These are phyloP conservation scores for Zasmidium citrigriseum DNA, from an alignment of 2,329 filamentous ascomycete genomes.

Conservation along the genomic window DNA sequence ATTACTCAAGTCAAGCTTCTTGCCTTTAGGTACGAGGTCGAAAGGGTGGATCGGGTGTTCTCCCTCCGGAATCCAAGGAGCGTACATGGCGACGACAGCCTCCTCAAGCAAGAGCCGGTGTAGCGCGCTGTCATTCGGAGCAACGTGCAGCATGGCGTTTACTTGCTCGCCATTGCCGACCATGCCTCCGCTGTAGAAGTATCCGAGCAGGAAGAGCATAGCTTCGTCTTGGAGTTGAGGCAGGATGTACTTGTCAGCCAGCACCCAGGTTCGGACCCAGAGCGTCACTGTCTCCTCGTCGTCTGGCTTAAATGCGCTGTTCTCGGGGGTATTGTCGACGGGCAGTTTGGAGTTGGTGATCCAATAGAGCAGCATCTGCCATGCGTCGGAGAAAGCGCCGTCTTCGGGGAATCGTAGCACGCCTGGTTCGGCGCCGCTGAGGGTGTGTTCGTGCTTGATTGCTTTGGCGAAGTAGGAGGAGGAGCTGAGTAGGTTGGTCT, in stretches of 20 bases:
- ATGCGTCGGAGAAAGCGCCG: neutral
- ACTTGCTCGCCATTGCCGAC: neutral
- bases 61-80: neutral
- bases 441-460: neutral
- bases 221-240: neutral
- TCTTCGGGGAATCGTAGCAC: constrained; percentile 8
- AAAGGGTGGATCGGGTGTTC: neutral
- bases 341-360: constrained; percentile 3
- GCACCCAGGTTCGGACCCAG: neutral
- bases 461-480: constrained; percentile 5
- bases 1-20: neutral
- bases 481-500: neutral
- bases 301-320: neutral
- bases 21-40: neutral
- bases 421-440: neutral
- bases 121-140: neutral
- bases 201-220: neutral
- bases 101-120: too few species aligned
- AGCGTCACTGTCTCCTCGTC: neutral
- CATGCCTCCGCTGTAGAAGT: neutral
- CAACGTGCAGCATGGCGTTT: neutral
- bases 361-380: constrained; percentile 9
- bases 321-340: neutral
- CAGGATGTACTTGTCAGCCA: neutral
- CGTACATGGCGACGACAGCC: neutral